These are phyloP conservation scores for Herpetospermum pedunculosum DNA, from an alignment of 306 rosid genomes.

Conservation along the genomic window DNA sequence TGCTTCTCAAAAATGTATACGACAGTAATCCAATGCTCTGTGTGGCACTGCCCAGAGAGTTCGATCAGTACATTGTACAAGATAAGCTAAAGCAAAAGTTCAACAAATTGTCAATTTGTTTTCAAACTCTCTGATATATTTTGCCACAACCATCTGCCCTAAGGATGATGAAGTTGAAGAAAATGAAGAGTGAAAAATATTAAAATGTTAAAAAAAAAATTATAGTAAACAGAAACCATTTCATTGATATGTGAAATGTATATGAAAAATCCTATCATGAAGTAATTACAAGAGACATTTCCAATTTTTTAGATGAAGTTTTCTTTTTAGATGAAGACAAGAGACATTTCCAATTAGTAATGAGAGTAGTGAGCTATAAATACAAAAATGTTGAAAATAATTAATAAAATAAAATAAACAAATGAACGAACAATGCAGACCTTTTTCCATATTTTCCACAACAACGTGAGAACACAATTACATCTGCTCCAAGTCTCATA, in stretches of 20 bases:
- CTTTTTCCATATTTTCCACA: conserved; percentile 53
- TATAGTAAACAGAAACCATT: too few species aligned
- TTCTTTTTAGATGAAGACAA: too few species aligned
- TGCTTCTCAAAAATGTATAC: conserved; percentile 85
- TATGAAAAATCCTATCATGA: too few species aligned
- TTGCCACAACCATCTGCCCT: not conserved
- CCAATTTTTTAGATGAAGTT: too few species aligned
- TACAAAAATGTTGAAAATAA: too few species aligned
- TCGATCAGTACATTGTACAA: not conserved
- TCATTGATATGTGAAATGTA: too few species aligned
- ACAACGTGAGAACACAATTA: conserved; percentile 80
- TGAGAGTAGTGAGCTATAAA: too few species aligned
- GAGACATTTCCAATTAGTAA: too few species aligned
- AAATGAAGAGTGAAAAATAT: not conserved
- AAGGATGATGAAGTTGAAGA: not conserved
- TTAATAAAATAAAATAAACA: conserved; percentile 8
- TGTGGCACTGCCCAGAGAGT: conserved; percentile 36
- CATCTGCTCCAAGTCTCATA: conserved; percentile 99
- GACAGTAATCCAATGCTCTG: conserved; percentile 93
- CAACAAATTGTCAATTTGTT: not conserved
- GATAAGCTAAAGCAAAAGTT: not conserved
- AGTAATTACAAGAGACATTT: too few species aligned
- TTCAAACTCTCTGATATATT: not conserved
- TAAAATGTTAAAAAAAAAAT: not conserved
- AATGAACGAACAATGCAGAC: conserved; percentile 28